Conservation (phyloP, 1,139 yeast genomes). For the Sugiyamaella sp. region DNA sequence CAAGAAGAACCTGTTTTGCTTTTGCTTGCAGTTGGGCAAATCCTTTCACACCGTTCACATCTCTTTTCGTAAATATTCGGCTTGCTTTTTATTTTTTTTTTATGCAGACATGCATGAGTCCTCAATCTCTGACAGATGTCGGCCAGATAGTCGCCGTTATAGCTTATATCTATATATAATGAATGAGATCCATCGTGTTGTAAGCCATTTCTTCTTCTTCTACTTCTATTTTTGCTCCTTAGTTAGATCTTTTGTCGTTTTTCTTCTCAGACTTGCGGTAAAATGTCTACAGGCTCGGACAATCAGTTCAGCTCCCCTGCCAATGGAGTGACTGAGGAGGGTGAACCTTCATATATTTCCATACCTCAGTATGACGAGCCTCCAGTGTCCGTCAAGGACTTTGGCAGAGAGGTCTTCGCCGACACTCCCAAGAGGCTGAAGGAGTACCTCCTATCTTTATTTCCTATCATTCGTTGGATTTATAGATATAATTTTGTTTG, state of each 20-base stretch:
- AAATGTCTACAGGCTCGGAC: constrained; percentile 13
- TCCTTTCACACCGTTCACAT: neutral
- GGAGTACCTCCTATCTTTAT: constrained; percentile 61
- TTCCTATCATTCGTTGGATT: constrained; percentile 83
- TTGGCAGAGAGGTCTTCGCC: constrained; percentile 21
- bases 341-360: constrained; percentile 15
- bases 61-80: neutral
- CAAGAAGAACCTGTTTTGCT: neutral
- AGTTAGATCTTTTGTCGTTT: neutral
- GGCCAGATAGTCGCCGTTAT: too few species aligned
- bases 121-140: too few species aligned
- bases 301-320: constrained; percentile 6
- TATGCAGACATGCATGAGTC: too few species aligned
- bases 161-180: too few species aligned
- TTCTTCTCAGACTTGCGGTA: neutral
- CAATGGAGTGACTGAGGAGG: constrained; percentile 4
- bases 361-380: constrained; percentile 30
- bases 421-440: constrained; percentile 48
- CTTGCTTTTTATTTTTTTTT: neutral
- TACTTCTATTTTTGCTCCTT: neutral
- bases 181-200: too few species aligned
- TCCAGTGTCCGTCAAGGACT: constrained; percentile 24
- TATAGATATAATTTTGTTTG: constrained; percentile 78
- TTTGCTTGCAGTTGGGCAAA: neutral
- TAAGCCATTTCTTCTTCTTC: neutral